Evolutionary conservation across 1,284 basidiomycete species (phyloP).

Genomic region (Golubevia sp.): DNA sequence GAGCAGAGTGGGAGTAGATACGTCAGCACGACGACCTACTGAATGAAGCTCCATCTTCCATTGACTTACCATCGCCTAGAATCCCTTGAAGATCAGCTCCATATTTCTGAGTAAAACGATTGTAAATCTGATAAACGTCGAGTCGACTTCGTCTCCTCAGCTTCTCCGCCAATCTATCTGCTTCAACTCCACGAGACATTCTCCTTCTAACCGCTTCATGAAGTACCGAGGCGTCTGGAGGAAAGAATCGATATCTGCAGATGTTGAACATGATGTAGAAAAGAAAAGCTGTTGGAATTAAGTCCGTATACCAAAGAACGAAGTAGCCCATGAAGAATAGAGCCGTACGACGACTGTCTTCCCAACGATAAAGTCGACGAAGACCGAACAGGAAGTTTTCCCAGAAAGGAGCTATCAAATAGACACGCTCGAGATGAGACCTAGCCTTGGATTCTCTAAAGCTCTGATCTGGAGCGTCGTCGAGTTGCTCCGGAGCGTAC

Average conservation of each 20-base stretch:
- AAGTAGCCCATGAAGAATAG: conserved; percentile 58
- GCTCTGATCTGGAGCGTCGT: conserved; percentile 42
- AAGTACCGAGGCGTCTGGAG: conserved; percentile 50
- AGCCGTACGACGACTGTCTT: conserved; percentile 27
- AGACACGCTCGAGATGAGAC: conserved; percentile 54
- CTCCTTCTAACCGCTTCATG: conserved; percentile 51
- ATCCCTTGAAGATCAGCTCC: conserved; percentile 41
- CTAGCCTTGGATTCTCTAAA: conserved; percentile 53
- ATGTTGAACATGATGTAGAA: conserved; percentile 48
- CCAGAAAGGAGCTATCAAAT: conserved; percentile 60
- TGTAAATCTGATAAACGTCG: conserved; percentile 56
- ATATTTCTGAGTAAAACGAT: conserved; percentile 41
- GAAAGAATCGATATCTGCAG: conserved; percentile 57
- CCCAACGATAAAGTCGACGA: conserved; percentile 29
- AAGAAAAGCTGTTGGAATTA: conserved; percentile 55
- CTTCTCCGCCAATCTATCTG: conserved; percentile 51
- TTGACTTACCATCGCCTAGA: conserved; percentile 39
- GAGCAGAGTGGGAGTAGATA: no score
- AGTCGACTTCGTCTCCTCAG: conserved; percentile 48
- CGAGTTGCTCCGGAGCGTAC: conserved; percentile 55
- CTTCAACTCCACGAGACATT: conserved; percentile 52
- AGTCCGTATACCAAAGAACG: conserved; percentile 57
- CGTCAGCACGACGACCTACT: no score
- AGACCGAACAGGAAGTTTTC: conserved; percentile 38
- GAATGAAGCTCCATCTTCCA: no score